Evolutionary conservation across 1,139 yeast species (phyloP), one percentile per base, ranked within the genome.

Genomic region (Candida anutae): DNA sequence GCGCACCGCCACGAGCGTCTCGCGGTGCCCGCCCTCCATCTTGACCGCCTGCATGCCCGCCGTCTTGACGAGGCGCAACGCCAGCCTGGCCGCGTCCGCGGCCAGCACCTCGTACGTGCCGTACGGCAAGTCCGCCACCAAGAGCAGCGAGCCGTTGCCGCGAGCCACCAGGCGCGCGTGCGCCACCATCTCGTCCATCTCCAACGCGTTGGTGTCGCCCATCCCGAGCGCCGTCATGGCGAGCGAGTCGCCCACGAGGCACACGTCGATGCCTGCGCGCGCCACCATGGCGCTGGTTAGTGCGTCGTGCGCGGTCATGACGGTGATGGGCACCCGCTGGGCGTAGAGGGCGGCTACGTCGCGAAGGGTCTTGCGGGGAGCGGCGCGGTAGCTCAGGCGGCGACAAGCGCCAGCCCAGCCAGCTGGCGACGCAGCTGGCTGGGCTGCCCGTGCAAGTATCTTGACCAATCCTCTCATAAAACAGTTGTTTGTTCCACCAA

Each of bases 201-300:
- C 67, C 23, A 87, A 56, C 45, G 81, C 83, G 36, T 78, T 76
- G 1, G 95, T 85, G 28, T 82, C 79, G 5, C 69, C 68, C 46
- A 79, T 79, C 1, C 98, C 98, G 36, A 85, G 64, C 0, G 94
- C 70, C 1, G 84, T 88, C 95, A 87, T 88, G 1, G 95, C 87
- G 22, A 90, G 58, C 0, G 97, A 88, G 51, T 90, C 98, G 2
- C 98, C 98, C 5, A 90, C 77, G 6, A 90, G 64, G 8, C 78
- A 64, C 29, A 79, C 66, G 42, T 90, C 97, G 2, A 76, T 66
- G 1, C 70, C 68, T 1, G 93, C 77, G 9, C 64, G 50, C 28
- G 83, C 87, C 0, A 87, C 93, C 46, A 82, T 63, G 20, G 63
- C 60, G 0, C 78, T 90, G 0, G 95, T 78, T 17, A 88, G 74